These are phyloP conservation scores for Bifiguratus adelaidae DNA, from an alignment of 192 early-diverging fungal genomes.

Conservation along the genomic window DNA sequence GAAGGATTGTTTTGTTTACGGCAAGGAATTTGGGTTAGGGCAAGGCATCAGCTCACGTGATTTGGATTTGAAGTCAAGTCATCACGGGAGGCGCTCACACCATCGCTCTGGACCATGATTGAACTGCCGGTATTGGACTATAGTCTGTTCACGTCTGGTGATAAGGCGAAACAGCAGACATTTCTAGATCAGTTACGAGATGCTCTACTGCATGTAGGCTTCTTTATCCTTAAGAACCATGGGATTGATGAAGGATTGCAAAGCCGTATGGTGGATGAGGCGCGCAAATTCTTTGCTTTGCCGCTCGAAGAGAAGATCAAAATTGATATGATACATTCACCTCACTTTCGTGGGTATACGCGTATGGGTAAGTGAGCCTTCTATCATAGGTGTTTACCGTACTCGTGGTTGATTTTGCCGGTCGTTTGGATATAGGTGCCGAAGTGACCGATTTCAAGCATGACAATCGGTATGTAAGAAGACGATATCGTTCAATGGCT, in stretches of 20 bases:
- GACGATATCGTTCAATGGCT: not conserved
- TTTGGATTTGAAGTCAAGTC: no score
- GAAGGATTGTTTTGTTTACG: no score
- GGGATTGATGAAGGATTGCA: constrained; percentile 5
- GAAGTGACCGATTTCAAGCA: constrained; percentile 23
- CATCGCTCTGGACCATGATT: no score
- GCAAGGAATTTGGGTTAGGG: no score
- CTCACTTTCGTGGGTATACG: constrained; percentile 50
- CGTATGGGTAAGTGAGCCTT: constrained; percentile 17
- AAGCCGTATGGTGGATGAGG: constrained; percentile 18
- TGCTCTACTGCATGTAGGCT: constrained; percentile 24
- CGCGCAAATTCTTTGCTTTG: constrained; percentile 37
- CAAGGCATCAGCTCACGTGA: no score
- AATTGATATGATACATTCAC: constrained; percentile 36
- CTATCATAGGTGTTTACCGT: not conserved
- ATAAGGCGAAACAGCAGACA: not conserved
- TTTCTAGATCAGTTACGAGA: constrained; percentile 19
- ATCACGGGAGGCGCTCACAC: no score
- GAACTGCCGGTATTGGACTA: constrained; percentile 6
- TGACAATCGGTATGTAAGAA: constrained; percentile 9
- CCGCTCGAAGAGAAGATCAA: constrained; percentile 43
- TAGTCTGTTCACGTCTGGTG: not conserved
- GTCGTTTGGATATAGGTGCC: constrained; percentile 4
- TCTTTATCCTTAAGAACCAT: constrained; percentile 26
- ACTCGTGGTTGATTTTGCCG: not conserved